Conservation (phyloP, 2,329 filamentous ascomycete species). For the Apiospora hydei region DNA sequence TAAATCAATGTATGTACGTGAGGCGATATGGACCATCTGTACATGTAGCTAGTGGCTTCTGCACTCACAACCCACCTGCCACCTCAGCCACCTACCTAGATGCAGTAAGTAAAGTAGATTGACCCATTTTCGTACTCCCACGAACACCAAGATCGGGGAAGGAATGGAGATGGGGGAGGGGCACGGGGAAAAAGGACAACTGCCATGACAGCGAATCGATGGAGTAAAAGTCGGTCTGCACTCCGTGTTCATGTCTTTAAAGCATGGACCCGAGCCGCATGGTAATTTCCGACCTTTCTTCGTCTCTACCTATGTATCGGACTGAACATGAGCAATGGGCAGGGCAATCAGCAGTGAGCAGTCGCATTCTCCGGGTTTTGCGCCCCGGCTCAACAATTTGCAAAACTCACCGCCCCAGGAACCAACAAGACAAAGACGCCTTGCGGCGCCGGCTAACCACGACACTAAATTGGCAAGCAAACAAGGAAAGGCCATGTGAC, state of each 20-base stretch:
- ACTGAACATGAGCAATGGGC: background rate
- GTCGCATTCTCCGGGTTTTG: slow-evolving; percentile 1
- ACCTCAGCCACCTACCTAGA: background rate
- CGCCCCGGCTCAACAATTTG: slow-evolving; percentile 4
- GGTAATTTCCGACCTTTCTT: background rate
- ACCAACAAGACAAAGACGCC: background rate
- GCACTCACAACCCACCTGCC: background rate
- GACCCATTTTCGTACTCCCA: background rate
- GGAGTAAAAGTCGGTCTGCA: background rate
- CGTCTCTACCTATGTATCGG: background rate
- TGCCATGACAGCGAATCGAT: background rate
- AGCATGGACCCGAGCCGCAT: background rate
- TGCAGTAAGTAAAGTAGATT: no score
- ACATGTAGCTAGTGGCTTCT: background rate
- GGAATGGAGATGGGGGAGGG: background rate
- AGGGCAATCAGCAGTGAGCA: background rate
- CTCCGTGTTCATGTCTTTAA: background rate
- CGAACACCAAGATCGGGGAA: background rate
- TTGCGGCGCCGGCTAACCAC: background rate
- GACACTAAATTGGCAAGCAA: slow-evolving; percentile 11
- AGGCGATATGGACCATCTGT: background rate
- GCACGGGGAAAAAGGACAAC: background rate
- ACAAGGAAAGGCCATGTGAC: background rate
- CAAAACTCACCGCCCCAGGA: slow-evolving; percentile 13
- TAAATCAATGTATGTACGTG: background rate